These are phyloP conservation scores for Galerina marginata DNA, from an alignment of 768 basidiomycete species.

Conservation along the genomic window DNA sequence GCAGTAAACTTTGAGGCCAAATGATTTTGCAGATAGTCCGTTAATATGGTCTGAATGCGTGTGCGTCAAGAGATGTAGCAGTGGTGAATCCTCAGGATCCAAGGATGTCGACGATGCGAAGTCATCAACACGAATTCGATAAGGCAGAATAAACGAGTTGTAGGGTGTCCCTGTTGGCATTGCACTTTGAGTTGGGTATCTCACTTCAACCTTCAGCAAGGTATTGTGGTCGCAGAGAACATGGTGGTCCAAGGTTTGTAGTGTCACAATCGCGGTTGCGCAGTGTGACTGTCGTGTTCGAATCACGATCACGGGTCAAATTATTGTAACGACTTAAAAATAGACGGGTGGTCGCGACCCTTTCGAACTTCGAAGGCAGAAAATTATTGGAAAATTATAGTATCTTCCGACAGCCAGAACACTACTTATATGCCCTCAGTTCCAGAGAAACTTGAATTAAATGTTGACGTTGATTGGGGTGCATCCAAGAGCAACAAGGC, in stretches of 20 bases:
- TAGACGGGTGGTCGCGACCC: no score
- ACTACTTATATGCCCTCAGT: not conserved
- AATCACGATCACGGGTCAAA: not conserved
- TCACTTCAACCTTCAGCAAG: not conserved
- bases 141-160: conserved; percentile 77
- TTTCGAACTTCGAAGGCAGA: not conserved
- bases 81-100: conserved; percentile 36
- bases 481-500: conserved; percentile 36
- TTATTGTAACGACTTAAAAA: not conserved
- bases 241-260: conserved; percentile 5
- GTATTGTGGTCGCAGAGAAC: not conserved
- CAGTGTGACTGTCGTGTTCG: not conserved
- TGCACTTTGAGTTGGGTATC: not conserved
- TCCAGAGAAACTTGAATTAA: conserved; percentile 10
- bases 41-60: conserved; percentile 88
- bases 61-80: conserved; percentile 83
- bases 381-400: not conserved
- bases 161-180: conserved; percentile 85
- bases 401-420: not conserved
- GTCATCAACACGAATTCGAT: conserved; percentile 85
- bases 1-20: conserved; percentile 75
- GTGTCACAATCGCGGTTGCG: not conserved
- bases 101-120: conserved; percentile 54
- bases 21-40: conserved; percentile 78
- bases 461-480: conserved; percentile 32